These are phyloP conservation scores for Trametes meyenii DNA, from an alignment of 768 basidiomycete species.

Conservation along the genomic window DNA sequence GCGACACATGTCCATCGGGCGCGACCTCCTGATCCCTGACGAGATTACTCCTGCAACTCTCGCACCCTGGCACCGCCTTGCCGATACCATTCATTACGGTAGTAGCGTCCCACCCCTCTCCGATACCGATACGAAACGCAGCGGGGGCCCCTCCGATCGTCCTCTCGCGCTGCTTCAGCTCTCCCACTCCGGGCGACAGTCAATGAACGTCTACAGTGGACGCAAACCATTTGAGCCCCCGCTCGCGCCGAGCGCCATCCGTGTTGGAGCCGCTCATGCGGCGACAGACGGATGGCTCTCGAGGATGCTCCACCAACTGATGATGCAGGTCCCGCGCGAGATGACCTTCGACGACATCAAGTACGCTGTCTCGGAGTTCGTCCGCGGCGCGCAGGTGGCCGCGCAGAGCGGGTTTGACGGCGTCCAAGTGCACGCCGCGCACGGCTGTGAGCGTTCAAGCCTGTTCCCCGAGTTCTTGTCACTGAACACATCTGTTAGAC, in stretches of 20 bases:
- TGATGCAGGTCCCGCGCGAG: conserved; percentile 65
- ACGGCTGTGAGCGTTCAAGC: conserved; percentile 69
- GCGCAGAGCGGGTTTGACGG: conserved; percentile 80
- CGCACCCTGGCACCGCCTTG: conserved; percentile 53
- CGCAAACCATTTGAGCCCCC: conserved; percentile 62
- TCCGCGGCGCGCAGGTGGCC: conserved; percentile 67
- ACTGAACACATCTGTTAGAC: conserved; percentile 48
- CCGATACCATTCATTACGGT: conserved; percentile 51
- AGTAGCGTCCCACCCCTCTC: not conserved
- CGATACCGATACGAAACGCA: conserved; percentile 4
- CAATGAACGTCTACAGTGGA: conserved; percentile 70
- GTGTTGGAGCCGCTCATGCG: conserved; percentile 42
- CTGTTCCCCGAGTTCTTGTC: too few relatives aligned
- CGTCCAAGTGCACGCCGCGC: conserved; percentile 80
- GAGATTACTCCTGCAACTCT: conserved; percentile 46
- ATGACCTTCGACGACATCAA: conserved; percentile 67
- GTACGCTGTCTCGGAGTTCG: conserved; percentile 61
- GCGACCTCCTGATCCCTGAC: conserved; percentile 66
- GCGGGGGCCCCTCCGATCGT: not conserved
- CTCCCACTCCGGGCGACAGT: conserved; percentile 84
- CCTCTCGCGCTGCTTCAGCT: conserved; percentile 79
- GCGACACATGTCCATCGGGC: conserved; percentile 68
- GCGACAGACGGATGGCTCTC: conserved; percentile 35
- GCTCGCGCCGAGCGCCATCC: conserved; percentile 70
- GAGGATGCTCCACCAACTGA: conserved; percentile 43